Evolutionary conservation across 2,329 filamentous ascomycete species (phyloP).

Genomic region (Colletotrichum musicola): DNA sequence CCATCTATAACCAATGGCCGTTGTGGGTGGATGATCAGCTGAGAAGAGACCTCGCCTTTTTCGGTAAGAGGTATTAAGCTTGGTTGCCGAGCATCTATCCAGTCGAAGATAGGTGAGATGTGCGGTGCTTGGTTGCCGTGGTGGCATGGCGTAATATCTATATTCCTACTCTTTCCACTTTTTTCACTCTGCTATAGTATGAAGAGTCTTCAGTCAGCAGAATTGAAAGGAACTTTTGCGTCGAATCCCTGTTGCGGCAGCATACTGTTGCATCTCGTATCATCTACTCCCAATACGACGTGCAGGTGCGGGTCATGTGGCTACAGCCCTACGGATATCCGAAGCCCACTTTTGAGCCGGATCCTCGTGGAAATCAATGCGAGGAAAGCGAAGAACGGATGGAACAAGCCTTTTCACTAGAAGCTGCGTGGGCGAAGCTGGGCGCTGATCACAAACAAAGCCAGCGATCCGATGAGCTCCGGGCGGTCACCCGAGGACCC

Average conservation of each 20-base stretch:
- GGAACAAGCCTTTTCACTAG: background rate
- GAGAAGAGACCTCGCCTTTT: constrained; percentile 58
- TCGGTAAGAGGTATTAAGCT: constrained; percentile 51
- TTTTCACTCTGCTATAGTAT: too few relatives aligned
- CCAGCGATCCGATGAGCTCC: background rate
- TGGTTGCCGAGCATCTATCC: background rate
- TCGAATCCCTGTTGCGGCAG: too few relatives aligned
- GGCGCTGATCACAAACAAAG: constrained; percentile 20
- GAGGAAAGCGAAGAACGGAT: background rate
- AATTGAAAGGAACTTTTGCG: too few relatives aligned
- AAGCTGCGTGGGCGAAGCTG: too few relatives aligned
- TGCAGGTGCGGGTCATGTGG: background rate
- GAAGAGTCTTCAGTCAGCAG: too few relatives aligned
- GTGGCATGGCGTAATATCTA: background rate
- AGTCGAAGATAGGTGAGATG: background rate
- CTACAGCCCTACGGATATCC: constrained; percentile 3
- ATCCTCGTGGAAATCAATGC: constrained; percentile 5
- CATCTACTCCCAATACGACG: background rate
- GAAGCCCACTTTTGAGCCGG: background rate
- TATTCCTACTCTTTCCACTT: too few relatives aligned
- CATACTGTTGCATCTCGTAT: background rate
- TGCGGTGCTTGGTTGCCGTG: background rate
- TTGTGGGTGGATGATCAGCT: constrained; percentile 67
- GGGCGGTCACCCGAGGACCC: constrained; percentile 10
- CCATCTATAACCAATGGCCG: constrained; percentile 64